Base-by-base conservation (phyloP, 31 red algal genomes). In the Odonthalia washingtoniensis region DNA sequence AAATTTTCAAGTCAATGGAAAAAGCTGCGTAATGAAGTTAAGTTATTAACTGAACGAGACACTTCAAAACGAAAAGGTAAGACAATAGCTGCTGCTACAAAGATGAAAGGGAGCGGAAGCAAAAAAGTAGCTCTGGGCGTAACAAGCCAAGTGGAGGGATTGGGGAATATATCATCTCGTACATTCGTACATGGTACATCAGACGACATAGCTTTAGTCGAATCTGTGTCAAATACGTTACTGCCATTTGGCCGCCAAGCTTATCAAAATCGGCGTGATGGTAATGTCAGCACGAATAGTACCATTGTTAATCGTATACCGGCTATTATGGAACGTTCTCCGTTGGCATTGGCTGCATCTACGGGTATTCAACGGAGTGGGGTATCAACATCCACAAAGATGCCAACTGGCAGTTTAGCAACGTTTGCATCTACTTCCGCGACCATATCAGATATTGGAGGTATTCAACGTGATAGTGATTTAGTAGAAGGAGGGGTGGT, bases 1-100 rank as follows among this genome's bases (percentile, higher is more conserved):
- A 84, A 76, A 78, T 69, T 93, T 30, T 18, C 63, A 40, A 53
- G 84, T 34, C 76, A 82, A 35, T n/a, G 86, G 1, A 93, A 93
- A 82, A 93, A 93, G 70, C 61, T 93, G 37, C 46, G 70, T 14
- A 93, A 82, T 84, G 84, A 93, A 72, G 91, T 93, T 18, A 93
- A 63, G 70, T 57, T 93, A 42, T 40, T 93, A 1, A 60, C 77
- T 24, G 91, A 88, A 41, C 77, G 81, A 76, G 90, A 92, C 33
- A n/a, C 57, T 33, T 63, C 65, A 12, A 92, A 80, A 67, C 49
- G 49, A 40, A 76, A 41, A 37, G 33, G 12, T 12, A 41, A 61
- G 24, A 43, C 4, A 9, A 39, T 44, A 44, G 41, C 27, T 77
- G 27, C 27, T 46, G 12, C 5, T n/a, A 52, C 14, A 80, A 80